Base-by-base conservation (phyloP, 2,329 filamentous ascomycete genomes). In the Neurospora sp. region DNA sequence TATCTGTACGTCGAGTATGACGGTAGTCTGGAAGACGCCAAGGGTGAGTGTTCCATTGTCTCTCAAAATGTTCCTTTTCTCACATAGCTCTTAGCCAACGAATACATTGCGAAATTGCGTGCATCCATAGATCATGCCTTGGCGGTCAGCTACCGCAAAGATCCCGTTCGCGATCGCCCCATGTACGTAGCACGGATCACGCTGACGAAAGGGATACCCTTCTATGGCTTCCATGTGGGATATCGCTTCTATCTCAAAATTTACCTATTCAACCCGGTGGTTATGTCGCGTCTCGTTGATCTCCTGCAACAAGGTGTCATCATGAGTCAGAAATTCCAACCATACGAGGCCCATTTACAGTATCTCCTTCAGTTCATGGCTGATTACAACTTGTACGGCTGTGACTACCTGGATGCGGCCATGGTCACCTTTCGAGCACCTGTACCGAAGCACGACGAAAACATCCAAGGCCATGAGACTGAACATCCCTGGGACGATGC, bases 341-440 rank as follows among this genome's bases (percentile, higher is more conserved):
- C 96, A 0, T 97, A 96, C 77, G 96, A 99, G 80, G 93, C 92
- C 19, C 96, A 99, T 78, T 80, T 98, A 72, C 93, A 97, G 77
- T 98, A 94, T 78, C 82, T 97, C 8, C 85, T 96, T 10, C 96
- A 99, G 80, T 99, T 96, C 87, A 98, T 99, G 96, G 91, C 91
- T 73, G 96, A 99, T 79, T 99, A 96, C 83, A 99, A 97, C 77
- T 83, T 99, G 74, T 98, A 97, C 78, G 96, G 96, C 6, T 99
- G 96, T 77, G 90, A 89, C 69, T 96, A 95, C 76, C 88, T 98
- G 73, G 87, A 95, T 70, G 91, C 89, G 67, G 83, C 83, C 10
- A 91, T 88, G 72, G 87, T 89, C 1, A 84, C 82, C 37, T 97
- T 97, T 77, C 88, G 96, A 69, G 83, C 84, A 2, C 93, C 93